phyloP scores from a whole-genome alignment of 495 filamentous ascomycete species.

The Cercophora samala region DNA sequence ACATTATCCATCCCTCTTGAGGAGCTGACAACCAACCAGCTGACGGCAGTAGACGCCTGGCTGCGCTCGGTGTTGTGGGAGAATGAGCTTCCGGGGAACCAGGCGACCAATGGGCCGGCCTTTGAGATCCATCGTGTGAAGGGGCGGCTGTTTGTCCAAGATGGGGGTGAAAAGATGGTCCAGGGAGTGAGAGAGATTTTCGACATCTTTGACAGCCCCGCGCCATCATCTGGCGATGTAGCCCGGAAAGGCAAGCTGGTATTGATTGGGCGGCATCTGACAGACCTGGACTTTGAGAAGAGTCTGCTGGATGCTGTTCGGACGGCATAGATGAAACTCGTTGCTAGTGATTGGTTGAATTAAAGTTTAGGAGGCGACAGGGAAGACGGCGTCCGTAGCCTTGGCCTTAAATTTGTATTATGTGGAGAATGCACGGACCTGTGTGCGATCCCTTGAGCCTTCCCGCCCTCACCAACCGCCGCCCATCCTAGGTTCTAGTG shows the following conservation, averaged over 20 bases:
- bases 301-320: constrained; percentile 31
- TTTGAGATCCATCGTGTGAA: constrained; percentile 87
- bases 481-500: constrained; percentile 2
- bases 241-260: constrained; percentile 66
- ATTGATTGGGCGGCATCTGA: constrained; percentile 70
- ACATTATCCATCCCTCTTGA: constrained; percentile 69
- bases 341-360: not conserved
- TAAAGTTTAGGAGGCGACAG: constrained; percentile 9
- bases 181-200: constrained; percentile 94
- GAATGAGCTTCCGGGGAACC: constrained; percentile 52
- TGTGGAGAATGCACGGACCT: constrained; percentile 2
- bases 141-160: constrained; percentile 60
- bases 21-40: constrained; percentile 47
- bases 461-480: constrained; percentile 1
- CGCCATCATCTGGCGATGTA: constrained; percentile 17
- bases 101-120: constrained; percentile 14
- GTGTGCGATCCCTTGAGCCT: not conserved
- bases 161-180: constrained; percentile 68
- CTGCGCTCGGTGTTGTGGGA: constrained; percentile 84
- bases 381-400: not conserved
- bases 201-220: constrained; percentile 69
- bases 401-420: not conserved
- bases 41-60: constrained; percentile 72
- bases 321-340: no score
- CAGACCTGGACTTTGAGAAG: constrained; percentile 42